Percentiles rank a stretch among this genome's conserved stretches.
Conservation (phyloP, 441 rosid species). For the Populus hybrid region DNA sequence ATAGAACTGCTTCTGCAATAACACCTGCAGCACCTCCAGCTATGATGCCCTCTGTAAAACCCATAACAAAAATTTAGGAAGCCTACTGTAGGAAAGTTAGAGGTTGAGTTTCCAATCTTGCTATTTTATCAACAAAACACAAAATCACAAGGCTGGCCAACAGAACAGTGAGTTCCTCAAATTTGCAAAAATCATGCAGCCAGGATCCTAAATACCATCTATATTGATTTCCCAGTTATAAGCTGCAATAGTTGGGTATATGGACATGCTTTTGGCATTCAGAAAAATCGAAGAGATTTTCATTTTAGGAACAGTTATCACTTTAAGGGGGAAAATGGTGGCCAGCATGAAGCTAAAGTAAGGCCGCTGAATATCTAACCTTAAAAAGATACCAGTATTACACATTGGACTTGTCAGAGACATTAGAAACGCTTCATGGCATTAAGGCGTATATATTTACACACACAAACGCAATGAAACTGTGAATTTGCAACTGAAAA, state of each 20-base stretch:
- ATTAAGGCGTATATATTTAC: too few species aligned
- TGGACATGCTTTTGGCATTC: background rate
- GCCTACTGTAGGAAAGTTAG: background rate
- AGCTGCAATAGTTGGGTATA: background rate
- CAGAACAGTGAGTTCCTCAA: background rate
- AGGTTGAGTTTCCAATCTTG: background rate
- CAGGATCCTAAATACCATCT: too few species aligned
- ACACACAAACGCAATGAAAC: too few species aligned
- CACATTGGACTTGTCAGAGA: background rate
- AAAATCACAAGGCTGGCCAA: background rate
- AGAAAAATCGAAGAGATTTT: background rate
- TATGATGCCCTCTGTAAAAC: conserved; percentile 48
- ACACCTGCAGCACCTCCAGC: conserved; percentile 48
- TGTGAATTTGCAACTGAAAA: background rate
- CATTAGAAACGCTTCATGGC: too few species aligned
- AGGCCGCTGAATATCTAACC: too few species aligned
- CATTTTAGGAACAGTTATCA: too few species aligned
- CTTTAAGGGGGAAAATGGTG: background rate
- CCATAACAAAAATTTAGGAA: background rate
- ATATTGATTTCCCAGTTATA: background rate
- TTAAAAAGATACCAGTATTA: too few species aligned
- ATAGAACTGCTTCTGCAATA: conserved; percentile 37
- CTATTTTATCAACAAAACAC: background rate
- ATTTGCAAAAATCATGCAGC: background rate
- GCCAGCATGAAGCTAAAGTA: background rate